Conservation (phyloP, 129 eudicot genomes). For the Helianthus tuberosus region DNA sequence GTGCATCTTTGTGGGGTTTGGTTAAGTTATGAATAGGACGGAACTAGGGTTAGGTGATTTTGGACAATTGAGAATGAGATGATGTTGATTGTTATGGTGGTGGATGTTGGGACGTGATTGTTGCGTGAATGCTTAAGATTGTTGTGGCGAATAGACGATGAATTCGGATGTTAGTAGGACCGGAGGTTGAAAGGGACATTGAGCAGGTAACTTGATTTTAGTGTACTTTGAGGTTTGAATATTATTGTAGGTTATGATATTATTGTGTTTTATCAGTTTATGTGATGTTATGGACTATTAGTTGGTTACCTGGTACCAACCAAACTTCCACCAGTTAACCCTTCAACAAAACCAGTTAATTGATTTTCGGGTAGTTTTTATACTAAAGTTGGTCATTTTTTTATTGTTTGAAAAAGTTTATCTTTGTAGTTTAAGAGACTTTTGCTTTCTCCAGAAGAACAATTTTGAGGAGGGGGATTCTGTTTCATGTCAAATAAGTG, state of each 20-base stretch:
- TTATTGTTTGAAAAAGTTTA: too few relatives aligned
- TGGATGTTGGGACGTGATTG: conserved; percentile 16
- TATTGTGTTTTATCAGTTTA: background rate
- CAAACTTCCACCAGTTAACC: too few relatives aligned
- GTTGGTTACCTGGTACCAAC: background rate
- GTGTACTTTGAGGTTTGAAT: background rate
- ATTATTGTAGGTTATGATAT: background rate
- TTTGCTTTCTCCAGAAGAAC: too few relatives aligned
- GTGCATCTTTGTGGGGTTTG: too few relatives aligned
- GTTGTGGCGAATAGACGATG: conserved; percentile 27
- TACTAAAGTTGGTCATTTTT: too few relatives aligned
- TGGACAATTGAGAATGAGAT: conserved; percentile 15
- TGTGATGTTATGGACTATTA: background rate
- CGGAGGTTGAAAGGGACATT: conserved; percentile 49
- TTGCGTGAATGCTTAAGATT: conserved; percentile 8
- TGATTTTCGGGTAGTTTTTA: too few relatives aligned
- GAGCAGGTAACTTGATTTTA: conserved; percentile 38
- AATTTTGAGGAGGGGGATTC: too few relatives aligned
- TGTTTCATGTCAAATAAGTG: too few relatives aligned
- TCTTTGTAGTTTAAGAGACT: too few relatives aligned
- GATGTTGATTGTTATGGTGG: conserved; percentile 19
- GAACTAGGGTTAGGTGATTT: background rate
- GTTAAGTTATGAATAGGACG: too few relatives aligned
- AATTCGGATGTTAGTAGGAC: conserved; percentile 47
- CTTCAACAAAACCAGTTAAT: too few relatives aligned